Percentiles rank a stretch among this genome's conserved stretches.
Conservation (phyloP, 176 grass and related monocot species). For the Panicum miliaceum region DNA sequence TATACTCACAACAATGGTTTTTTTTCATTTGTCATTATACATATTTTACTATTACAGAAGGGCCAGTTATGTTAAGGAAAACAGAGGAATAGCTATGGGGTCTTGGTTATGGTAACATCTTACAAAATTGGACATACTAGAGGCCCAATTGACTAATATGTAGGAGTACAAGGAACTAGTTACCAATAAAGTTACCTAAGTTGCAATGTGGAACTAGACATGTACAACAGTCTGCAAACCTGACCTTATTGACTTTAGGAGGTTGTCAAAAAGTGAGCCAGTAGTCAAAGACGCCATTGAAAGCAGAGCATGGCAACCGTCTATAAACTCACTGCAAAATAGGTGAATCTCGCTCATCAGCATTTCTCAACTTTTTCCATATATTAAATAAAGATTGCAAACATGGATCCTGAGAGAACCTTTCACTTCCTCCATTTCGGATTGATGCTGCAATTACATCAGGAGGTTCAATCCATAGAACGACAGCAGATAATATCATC, state of each 20-base stretch:
- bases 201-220: not conserved
- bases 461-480: constrained; percentile 91
- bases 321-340: constrained; percentile 87
- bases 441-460: constrained; percentile 73
- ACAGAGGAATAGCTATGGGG: not conserved
- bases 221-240: not conserved
- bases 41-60: constrained; percentile 24
- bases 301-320: constrained; percentile 93
- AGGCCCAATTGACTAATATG: constrained; percentile 3
- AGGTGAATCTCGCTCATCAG: constrained; percentile 34
- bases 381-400: constrained; percentile 35
- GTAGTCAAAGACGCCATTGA: constrained; percentile 84
- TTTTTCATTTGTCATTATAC: not conserved
- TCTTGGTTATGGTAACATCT: not conserved
- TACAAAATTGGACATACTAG: not conserved
- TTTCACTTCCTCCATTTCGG: constrained; percentile 80
- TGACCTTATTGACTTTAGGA: constrained; percentile 87
- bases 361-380: constrained; percentile 37
- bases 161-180: not conserved
- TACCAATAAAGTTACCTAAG: not conserved
- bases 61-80: not conserved
- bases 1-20: constrained; percentile 13
- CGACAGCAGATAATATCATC: constrained; percentile 80
- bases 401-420: constrained; percentile 55
- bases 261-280: constrained; percentile 79